These are phyloP conservation scores for Fomitopsis betulina DNA, from an alignment of 1,284 basidiomycete species.

Conservation along the genomic window DNA sequence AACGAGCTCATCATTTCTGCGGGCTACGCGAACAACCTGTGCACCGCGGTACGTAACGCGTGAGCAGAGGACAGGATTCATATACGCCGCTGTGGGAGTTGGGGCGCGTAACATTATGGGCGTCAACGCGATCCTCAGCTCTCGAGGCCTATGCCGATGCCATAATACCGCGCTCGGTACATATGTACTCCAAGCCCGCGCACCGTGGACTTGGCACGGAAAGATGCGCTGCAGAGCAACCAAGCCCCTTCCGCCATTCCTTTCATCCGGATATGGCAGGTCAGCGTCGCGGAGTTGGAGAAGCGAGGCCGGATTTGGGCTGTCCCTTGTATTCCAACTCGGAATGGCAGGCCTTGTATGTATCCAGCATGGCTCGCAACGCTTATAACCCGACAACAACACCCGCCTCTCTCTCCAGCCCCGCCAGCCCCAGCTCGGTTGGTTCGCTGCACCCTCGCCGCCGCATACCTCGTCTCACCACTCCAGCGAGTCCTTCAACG, in stretches of 20 bases:
- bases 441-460: not conserved
- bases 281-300: slow-evolving; percentile 15
- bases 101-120: not conserved
- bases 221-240: not conserved
- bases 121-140: not conserved
- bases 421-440: not conserved
- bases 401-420: not conserved
- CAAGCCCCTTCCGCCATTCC: slow-evolving; percentile 11
- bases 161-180: too few species aligned
- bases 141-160: too few species aligned
- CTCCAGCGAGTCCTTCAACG: not conserved
- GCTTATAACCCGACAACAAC: slow-evolving; percentile 5
- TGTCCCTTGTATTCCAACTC: slow-evolving; percentile 20
- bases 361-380: not conserved
- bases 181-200: not conserved
- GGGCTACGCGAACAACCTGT: not conserved
- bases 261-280: slow-evolving; percentile 11
- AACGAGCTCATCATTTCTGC: not conserved
- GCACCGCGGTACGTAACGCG: not conserved
- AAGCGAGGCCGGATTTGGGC: slow-evolving; percentile 17
- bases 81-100: not conserved
- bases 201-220: not conserved
- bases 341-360: slow-evolving; percentile 4
- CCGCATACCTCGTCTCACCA: not conserved
- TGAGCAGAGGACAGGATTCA: not conserved